Base-by-base conservation (phyloP, 139 green algal species). In the Chlamydomonas sp. region DNA sequence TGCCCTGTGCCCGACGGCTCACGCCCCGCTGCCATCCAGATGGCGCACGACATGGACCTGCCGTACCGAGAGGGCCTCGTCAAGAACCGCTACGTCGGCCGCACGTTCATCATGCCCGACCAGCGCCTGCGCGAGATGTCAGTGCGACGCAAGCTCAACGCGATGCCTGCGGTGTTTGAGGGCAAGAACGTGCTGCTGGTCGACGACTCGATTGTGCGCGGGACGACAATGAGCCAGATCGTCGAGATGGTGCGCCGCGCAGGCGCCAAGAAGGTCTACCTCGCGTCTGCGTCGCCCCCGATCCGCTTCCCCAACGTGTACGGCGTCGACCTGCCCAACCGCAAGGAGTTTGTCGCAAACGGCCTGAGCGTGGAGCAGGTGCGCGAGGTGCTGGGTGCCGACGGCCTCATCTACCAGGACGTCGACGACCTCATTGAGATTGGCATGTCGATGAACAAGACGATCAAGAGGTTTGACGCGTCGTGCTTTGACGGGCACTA, bases 61-160 rank as follows among this genome's bases (percentile, higher is more conserved):
- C 94, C 94, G 0, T 99, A 98, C 82, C 64, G 77, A 20, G 92
- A 98, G 79, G 94, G 94, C 33, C 86, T 98, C 58, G 94, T 98
- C 5, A 97, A 96, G 77, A 96, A 96, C 79, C 59, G 82, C 31
- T 99, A 99, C 79, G 95, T 99, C 16, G 95, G 95, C 5, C 89
- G 95, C 71, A 99, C 95, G 61, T 99, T 99, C 88, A 99, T 99
- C 87, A 98, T 99, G 93, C 95, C 95, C 5, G 88, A 96, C 80
- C 89, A 93, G 80, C 82, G 85, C 43, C 89, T 90, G 76, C 79
- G 94, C 8, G 72, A 77, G 57, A 77, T 77, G 72, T 69, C 73
- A 8, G 95, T 99, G 60, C 79, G 89, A n/a, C 84, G 93, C 62
- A 97, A 97, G 88, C 86, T 98, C 24, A 97, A 97, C 73, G 92